These are phyloP conservation scores for Nephelium lappaceum DNA, from an alignment of 345 rosid species.

Conservation along the genomic window DNA sequence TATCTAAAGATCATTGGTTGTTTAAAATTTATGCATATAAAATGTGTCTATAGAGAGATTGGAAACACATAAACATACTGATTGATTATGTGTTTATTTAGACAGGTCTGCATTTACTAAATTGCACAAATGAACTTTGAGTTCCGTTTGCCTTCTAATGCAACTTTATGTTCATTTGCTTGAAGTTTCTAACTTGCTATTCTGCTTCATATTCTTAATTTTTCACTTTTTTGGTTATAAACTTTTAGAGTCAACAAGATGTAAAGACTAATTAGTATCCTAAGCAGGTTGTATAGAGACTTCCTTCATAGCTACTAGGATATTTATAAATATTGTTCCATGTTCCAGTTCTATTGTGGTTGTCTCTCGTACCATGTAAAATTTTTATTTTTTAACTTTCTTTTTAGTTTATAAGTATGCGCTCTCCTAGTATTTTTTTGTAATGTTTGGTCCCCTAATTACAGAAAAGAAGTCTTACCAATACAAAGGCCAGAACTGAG, in stretches of 20 bases:
- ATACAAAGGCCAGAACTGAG: conserved; percentile 38
- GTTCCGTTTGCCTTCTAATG: neutral
- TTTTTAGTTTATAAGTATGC: neutral
- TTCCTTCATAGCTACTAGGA: too few relatives aligned
- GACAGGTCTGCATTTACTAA: neutral
- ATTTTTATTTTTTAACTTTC: neutral
- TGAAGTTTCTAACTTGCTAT: neutral
- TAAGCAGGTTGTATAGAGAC: too few relatives aligned
- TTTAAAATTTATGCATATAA: neutral
- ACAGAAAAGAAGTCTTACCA: conserved; percentile 44
- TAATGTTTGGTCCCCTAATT: conserved; percentile 14
- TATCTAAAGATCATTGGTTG: neutral
- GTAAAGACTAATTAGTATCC: too few relatives aligned
- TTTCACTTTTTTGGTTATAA: too few relatives aligned
- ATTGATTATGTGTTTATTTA: neutral
- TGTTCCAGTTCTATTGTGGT: neutral
- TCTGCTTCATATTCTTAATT: too few relatives aligned
- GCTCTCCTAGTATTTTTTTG: neutral
- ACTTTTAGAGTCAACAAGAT: too few relatives aligned
- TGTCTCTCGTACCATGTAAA: neutral
- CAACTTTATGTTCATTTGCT: neutral
- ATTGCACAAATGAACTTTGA: neutral
- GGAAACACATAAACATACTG: neutral
- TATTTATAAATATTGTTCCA: neutral
- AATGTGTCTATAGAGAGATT: neutral